Base-by-base conservation (phyloP, 2,329 filamentous ascomycete genomes). In the Tolypocladium inflatum region DNA sequence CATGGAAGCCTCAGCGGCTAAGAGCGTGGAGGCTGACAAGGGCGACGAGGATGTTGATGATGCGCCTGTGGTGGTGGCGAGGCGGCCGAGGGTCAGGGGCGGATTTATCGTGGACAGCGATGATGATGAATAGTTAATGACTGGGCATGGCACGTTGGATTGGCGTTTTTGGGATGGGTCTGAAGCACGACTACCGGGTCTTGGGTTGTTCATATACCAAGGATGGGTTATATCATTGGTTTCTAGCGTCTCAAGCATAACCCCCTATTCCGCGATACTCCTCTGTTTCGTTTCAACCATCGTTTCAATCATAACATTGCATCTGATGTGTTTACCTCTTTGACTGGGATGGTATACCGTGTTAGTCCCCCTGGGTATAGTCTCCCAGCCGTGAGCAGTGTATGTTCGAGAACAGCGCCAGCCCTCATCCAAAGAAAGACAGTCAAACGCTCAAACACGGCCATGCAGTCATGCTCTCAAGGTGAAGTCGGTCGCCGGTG, bases 71-170 rank as follows among this genome's bases (percentile, higher is more conserved):
- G 55, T 66, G 1, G 58, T 65, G 48, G 58, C 71, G 9, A 73
- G 74, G 63, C 73, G 79, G 58, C 71, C 73, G 1, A 73, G 79
- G 60, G 72, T 77, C 4, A 76, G 76, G 56, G 77, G 78, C 21
- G 82, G 82, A 0, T 85, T 86, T 61, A 69, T 85, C 52, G 65
- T 83, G 41, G 82, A 85, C 64, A 84, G 82, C 60, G 83, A 83
- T 66, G 83, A 86, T 54, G 80, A 83, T 62, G 79, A 82, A 30
- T 57, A 57, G 35, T 33, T 26, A 10, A 35, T 35, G 19, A 15
- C 23, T 26, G 38, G 51, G 45, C 56, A 52, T 52, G 48, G 19
- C 30, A 37, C 11, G 10, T n/a, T 52, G 19, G 48, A 33, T 52
- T 15, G 48, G 30, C 48, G 48, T 52, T 52, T 51, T n/a, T 21